These are phyloP conservation scores for Aschersonia sp. DNA, from an alignment of 2,329 filamentous ascomycete species.

Conservation along the genomic window DNA sequence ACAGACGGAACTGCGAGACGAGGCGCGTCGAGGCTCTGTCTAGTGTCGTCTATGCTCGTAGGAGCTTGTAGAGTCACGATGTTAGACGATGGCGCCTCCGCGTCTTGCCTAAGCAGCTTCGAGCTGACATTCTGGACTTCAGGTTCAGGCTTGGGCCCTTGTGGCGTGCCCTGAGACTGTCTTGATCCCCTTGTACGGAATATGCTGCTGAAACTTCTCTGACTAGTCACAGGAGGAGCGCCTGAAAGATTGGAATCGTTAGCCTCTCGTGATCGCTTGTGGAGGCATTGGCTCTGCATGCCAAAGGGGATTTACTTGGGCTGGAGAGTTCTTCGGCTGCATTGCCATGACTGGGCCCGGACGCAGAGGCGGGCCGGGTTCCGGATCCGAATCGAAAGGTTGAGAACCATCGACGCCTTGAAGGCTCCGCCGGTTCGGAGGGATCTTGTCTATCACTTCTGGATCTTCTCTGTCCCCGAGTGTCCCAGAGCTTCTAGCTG, in stretches of 20 bases:
- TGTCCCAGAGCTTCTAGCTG: constrained; percentile 15
- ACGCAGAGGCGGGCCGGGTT: not conserved
- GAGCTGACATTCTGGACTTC: too few relatives aligned
- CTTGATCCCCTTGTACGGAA: constrained; percentile 14
- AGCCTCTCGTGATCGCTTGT: too few relatives aligned
- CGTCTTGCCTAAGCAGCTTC: too few relatives aligned
- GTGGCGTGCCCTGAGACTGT: constrained; percentile 11
- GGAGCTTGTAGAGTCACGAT: too few relatives aligned
- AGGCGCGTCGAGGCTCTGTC: constrained; percentile 6
- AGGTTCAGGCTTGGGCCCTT: not conserved
- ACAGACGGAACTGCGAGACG: constrained; percentile 13
- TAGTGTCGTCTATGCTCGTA: too few relatives aligned
- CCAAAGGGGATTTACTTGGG: too few relatives aligned
- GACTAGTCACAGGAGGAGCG: constrained; percentile 5
- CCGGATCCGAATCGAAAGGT: constrained; percentile 5
- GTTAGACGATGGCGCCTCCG: too few relatives aligned
- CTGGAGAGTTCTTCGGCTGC: not conserved
- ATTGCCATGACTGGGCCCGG: not conserved
- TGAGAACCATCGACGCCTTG: constrained; percentile 8
- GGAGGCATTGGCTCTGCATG: too few relatives aligned
- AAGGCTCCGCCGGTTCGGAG: not conserved
- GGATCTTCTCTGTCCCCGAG: constrained; percentile 6
- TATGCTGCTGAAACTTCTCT: constrained; percentile 15
- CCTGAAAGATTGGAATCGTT: too few relatives aligned
- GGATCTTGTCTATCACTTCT: constrained; percentile 1